Base-by-base conservation (phyloP, 495 filamentous ascomycete species). In the Penicillium canariense region DNA sequence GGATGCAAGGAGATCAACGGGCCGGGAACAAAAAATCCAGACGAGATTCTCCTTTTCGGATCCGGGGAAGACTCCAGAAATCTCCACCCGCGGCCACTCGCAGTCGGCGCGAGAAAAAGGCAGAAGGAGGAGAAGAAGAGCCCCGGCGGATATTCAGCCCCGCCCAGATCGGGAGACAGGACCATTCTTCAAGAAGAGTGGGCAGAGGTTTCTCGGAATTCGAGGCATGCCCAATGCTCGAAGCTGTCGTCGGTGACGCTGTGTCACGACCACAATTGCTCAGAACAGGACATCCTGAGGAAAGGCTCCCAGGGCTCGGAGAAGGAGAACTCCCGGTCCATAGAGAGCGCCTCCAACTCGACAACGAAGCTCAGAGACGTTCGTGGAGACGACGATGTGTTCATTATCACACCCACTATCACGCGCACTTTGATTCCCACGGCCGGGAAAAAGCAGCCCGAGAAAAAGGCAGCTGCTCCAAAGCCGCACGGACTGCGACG, bases 371-470 rank as follows among this genome's bases (percentile, higher is more conserved):
- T 55, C 23, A 55, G 50, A 23, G 64, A 62, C 27, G 49, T 25
- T n/a, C 56, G 47, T 6, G 46, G 54, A 11, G 65, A 63, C 8
- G 68, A 75, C 68, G 68, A 77, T 77, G 72, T 71, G 56, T 73
- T 74, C 73, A 79, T 72, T 70, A 77, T 68, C 73, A 79, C 68
- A 71, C 72, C 73, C 68, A 77, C 70, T 70, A 71, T 70, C 71
- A 74, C 69, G 49, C 72, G 65, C 61, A 74, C 69, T 59, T 61
- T 70, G 65, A 61, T 71, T 43, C 63, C 65, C 14, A 60, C 44
- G 39, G 26, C n/a, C 14, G 50, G 36, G 7, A 35, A 46, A 22
- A 52, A 26, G 20, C 46, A 28, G 11, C 17, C 28, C 35, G 65
- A 63, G 40, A 54, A 56, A n/a, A 63, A 56, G 44, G 20, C 48